Base-by-base conservation (phyloP, 108 stramenopile genomes). In the Nitzschia palea region DNA sequence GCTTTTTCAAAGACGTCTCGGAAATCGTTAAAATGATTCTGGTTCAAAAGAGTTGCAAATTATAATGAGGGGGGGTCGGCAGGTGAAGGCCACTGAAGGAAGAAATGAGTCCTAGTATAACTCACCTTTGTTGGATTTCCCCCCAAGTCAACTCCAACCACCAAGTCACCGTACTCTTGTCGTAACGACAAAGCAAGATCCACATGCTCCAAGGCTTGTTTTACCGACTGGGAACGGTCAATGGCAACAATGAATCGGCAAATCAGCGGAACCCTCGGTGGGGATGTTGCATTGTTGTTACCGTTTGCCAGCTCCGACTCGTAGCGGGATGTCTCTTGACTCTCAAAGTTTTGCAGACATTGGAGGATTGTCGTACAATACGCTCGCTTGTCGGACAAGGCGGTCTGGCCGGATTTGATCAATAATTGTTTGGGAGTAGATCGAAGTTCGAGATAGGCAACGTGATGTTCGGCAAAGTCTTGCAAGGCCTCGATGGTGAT, bases 101-200 rank as follows among this genome's bases (percentile, higher is more conserved):
- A 48, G 22, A 12, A 6, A 40, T 10, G 37, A 40, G 37, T 40
- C 37, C 37, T 29, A 5, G n/a, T 32, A 15, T 57, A 84, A 86
- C 12, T 75, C 64, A 62, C 82, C 71, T 57, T 74, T 67, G 65
- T 60, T n/a, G 96, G 96, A 63, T 95, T 95, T 8, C 94, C 96
- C 42, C 93, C 89, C n/a, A 97, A 71, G 63, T 97, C 96, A 2
- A 97, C 76, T 34, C 94, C 96, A 10, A 95, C 89, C 15, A 97
- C 68, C 27, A 68, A 57, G 50, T 48, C 47, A 32, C 47, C 43
- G 37, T 62, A 57, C 17, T 65, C 65, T 23, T 67, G 37, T 18
- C 29, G 28, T 18, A 89, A 62, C 28, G 84, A 68, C 14, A 80
- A 62, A 4, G 89, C 87, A 48, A 95, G 57, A 33, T 78, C 53